phyloP scores from a whole-genome alignment of 2,329 filamentous ascomycete species.

The Epichloe sp. region DNA sequence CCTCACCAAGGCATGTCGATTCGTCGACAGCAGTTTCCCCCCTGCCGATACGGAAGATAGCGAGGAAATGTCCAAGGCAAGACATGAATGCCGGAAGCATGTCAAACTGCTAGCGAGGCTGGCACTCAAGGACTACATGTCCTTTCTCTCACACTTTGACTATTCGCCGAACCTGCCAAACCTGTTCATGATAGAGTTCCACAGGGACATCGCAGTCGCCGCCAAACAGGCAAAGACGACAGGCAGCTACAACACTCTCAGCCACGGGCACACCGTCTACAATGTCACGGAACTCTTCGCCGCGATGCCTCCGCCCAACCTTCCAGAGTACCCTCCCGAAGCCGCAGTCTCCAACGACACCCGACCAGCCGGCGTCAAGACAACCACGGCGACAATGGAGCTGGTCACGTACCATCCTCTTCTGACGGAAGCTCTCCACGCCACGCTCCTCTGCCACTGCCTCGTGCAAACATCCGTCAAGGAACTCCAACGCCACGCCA shows the following conservation, averaged over 20 bases:
- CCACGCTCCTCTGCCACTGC: constrained; percentile 64
- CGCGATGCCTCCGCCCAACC: constrained; percentile 48
- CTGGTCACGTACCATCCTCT: constrained; percentile 62
- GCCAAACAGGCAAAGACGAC: constrained; percentile 5
- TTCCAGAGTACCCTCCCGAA: constrained; percentile 54
- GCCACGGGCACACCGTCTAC: constrained; percentile 26
- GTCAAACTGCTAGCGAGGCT: constrained; percentile 65
- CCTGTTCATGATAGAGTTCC: constrained; percentile 30
- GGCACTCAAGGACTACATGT: constrained; percentile 60
- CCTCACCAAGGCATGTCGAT: constrained; percentile 55
- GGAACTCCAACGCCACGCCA: constrained; percentile 65
- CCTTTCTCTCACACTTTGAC: constrained; percentile 61
- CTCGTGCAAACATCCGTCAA: constrained; percentile 66
- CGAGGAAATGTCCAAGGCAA: constrained; percentile 5
- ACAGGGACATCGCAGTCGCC: constrained; percentile 37
- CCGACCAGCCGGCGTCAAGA: not conserved
- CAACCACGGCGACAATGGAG: constrained; percentile 20
- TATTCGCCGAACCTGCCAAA: constrained; percentile 58
- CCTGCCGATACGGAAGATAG: not conserved
- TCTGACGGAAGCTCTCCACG: constrained; percentile 65
- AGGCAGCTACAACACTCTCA: constrained; percentile 5
- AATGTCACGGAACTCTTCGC: constrained; percentile 54
- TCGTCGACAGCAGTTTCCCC: constrained; percentile 43
- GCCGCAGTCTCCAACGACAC: no score
- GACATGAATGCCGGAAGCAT: constrained; percentile 37